phyloP scores from a whole-genome alignment of 2,329 filamentous ascomycete genomes.

The Echinosphaeria canescens region DNA sequence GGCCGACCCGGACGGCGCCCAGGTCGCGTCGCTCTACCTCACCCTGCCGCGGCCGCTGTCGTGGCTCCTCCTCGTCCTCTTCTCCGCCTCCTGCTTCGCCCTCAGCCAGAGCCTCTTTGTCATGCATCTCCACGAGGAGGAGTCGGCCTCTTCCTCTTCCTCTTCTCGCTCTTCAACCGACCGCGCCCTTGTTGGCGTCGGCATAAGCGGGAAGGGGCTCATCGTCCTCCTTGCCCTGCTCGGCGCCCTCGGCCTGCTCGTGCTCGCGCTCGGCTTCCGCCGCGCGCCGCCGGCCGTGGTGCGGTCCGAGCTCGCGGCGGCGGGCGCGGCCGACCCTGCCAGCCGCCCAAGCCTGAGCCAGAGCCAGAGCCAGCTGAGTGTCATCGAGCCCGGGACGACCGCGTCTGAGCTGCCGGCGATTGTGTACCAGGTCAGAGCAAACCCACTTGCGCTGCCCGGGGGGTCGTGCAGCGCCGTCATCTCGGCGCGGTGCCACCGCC shows the following conservation, averaged over 20 bases:
- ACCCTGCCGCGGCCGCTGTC: slow-evolving; percentile 24
- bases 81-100: slow-evolving; percentile 19
- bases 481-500: slow-evolving; percentile 22
- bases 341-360: neutral
- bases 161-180: slow-evolving; percentile 7
- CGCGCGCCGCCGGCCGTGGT: slow-evolving; percentile 13
- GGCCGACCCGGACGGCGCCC: slow-evolving; percentile 16
- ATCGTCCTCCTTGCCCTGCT: slow-evolving; percentile 18
- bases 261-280: slow-evolving; percentile 17
- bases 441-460: slow-evolving; percentile 23
- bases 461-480: slow-evolving; percentile 29
- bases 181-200: slow-evolving; percentile 12
- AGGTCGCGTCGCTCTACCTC: slow-evolving; percentile 23
- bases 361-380: too few relatives aligned
- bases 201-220: slow-evolving; percentile 19
- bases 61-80: slow-evolving; percentile 19
- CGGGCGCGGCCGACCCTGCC: neutral
- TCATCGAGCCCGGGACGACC: too few relatives aligned
- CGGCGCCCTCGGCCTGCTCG: slow-evolving; percentile 13
- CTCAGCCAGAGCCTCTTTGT: slow-evolving; percentile 22
- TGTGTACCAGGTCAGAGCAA: slow-evolving; percentile 16
- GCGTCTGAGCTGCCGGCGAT: slow-evolving; percentile 1
- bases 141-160: slow-evolving; percentile 14
- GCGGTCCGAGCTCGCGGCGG: too few relatives aligned
- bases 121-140: too few relatives aligned